phyloP scores from a whole-genome alignment of 2,329 filamentous ascomycete species.

The Colletotrichum agaves region DNA sequence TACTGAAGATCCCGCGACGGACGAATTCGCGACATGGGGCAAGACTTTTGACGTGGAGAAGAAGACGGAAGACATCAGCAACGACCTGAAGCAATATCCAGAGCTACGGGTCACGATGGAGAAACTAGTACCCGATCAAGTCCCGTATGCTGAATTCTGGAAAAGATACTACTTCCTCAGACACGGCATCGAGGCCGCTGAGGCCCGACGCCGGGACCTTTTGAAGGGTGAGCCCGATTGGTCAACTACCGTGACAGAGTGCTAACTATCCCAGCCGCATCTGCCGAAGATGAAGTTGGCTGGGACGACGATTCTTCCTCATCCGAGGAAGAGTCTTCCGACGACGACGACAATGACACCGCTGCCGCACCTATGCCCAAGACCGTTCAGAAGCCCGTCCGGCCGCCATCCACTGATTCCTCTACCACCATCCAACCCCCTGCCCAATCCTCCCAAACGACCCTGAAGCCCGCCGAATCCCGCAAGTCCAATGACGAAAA shows the following conservation, averaged over 20 bases:
- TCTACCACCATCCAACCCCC: slow-evolving; percentile 70
- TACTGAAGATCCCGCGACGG: slow-evolving; percentile 79
- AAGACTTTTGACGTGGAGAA: slow-evolving; percentile 80
- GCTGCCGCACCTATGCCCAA: slow-evolving; percentile 47
- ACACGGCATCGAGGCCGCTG: slow-evolving; percentile 92
- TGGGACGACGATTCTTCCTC: slow-evolving; percentile 67
- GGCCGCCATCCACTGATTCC: slow-evolving; percentile 63
- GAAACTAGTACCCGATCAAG: slow-evolving; percentile 89
- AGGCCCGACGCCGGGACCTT: slow-evolving; percentile 87
- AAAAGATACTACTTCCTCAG: slow-evolving; percentile 94
- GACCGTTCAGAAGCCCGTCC: slow-evolving; percentile 44
- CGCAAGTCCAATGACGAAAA: slow-evolving; percentile 88
- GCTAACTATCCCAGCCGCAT: slow-evolving; percentile 62
- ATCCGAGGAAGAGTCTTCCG: slow-evolving; percentile 50
- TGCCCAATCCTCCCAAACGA: slow-evolving; percentile 41
- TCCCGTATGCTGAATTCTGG: slow-evolving; percentile 94
- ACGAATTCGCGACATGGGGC: slow-evolving; percentile 80
- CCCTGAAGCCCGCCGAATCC: slow-evolving; percentile 72
- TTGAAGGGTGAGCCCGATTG: slow-evolving; percentile 76
- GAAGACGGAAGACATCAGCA: slow-evolving; percentile 85
- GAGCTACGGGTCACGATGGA: slow-evolving; percentile 93
- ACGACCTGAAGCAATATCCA: slow-evolving; percentile 85
- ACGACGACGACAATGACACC: slow-evolving; percentile 38
- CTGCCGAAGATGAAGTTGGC: slow-evolving; percentile 76
- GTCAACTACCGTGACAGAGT: neutral